A percentile compares a stretch with the other conserved stretches of the same genome.
phyloP scores from a whole-genome alignment of 768 basidiomycete genomes.

The Kondoa subrosea region DNA sequence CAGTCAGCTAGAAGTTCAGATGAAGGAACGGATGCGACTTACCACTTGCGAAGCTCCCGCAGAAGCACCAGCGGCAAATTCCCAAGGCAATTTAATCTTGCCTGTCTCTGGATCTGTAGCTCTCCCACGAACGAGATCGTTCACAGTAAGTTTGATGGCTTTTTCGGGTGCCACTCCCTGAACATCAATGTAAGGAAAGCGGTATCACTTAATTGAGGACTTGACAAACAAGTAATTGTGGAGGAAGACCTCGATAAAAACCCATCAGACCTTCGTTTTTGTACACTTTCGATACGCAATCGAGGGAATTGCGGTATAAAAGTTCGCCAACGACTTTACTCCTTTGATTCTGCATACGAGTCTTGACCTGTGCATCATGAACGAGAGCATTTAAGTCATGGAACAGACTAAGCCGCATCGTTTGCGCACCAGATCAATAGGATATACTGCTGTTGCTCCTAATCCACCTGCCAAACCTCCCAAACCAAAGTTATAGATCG shows the following conservation, averaged over 20 bases:
- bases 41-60: conserved; percentile 98
- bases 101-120: conserved; percentile 92
- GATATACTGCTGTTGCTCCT: conserved; percentile 95
- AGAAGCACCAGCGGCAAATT: conserved; percentile 72
- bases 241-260: conserved; percentile 93
- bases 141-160: conserved; percentile 94
- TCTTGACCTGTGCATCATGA: conserved; percentile 24
- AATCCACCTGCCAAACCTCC: conserved; percentile 81
- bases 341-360: conserved; percentile 92
- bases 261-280: conserved; percentile 81
- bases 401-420: not conserved
- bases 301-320: conserved; percentile 86
- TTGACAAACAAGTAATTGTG: conserved; percentile 63
- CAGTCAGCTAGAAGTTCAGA: conserved; percentile 4
- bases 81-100: conserved; percentile 77
- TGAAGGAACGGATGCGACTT: not conserved
- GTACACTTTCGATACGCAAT: conserved; percentile 85
- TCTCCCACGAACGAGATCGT: conserved; percentile 67
- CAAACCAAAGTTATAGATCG: conserved; percentile 68
- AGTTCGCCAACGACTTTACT: conserved; percentile 91
- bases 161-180: conserved; percentile 93
- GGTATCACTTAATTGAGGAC: conserved; percentile 1
- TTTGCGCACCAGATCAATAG: conserved; percentile 36
- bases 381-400: not conserved
- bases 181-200: conserved; percentile 1